Evolutionary conservation across 2,329 filamentous ascomycete genomes (phyloP), one percentile per base, ranked within the genome.

Genomic region (Neonectria faginata): DNA sequence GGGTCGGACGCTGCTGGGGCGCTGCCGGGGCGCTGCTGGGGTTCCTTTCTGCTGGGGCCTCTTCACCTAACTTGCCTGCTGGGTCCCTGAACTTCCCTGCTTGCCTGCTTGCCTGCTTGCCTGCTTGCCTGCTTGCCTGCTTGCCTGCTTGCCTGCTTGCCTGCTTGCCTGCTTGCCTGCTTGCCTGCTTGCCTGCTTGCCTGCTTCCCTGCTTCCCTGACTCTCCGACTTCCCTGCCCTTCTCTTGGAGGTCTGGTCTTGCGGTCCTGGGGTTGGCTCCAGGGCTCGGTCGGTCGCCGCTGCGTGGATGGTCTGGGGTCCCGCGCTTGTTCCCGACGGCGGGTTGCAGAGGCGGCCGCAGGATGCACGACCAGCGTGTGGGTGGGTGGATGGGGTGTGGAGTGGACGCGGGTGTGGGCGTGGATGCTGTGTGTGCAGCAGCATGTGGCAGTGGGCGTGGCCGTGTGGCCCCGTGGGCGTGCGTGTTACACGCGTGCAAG

Each of bases 311-410:
- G 71, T 71, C 73, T 71, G 73, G 76, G 76, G 77, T 76, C 72
- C 71, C 75, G 75, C 75, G 75, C 75, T 75, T 76, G 72, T 74
- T 75, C 73, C 76, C 76, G 76, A 72, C 69, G 71, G 73, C 73
- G 75, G 77, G 78, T 74, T 76, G 77, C 77, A 80, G 77, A 78
- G 70, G 63, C 71, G 78, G 78, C 78, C 78, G 78, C 78, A 80
- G 77, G 64, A 76, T 74, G 76, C 77, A 78, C 70, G 62, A 74
- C 70, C 72, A 68, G 64, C 67, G 71, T 73, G 71, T 70, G 62
- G 47, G 53, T 67, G 67, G 65, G 65, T 68, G 55, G 47, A 36
- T 47, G 55, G 60, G n/a, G n/a, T n/a, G n/a, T n/a, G n/a, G 51
- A 36, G 48, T 45, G 29, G 42, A 27, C 44, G 33, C 25, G 25